Evolutionary conservation across 2,329 filamentous ascomycete genomes (phyloP).

Genomic region (Diaporthe eres): DNA sequence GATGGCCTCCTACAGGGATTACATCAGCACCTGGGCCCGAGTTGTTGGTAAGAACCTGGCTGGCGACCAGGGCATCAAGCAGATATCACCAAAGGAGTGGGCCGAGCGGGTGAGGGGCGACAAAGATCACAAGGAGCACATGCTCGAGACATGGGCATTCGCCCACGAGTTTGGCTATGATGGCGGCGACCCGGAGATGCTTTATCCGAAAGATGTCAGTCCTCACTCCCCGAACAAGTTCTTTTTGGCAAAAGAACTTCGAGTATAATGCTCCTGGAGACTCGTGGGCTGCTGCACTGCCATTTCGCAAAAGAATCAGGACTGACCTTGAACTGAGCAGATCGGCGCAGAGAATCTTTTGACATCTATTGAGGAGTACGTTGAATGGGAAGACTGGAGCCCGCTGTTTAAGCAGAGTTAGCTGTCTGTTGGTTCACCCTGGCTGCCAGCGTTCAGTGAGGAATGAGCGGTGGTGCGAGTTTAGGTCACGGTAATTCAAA

Average conservation of each 20-base stretch:
- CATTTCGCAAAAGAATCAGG: background rate
- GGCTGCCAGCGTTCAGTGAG: too few relatives aligned
- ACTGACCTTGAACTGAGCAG: background rate
- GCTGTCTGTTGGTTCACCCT: background rate
- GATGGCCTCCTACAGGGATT: background rate
- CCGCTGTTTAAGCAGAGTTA: background rate
- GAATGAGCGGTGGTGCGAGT: background rate
- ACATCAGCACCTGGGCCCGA: background rate
- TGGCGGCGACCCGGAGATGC: background rate
- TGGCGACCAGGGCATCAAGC: background rate
- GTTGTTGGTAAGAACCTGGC: background rate
- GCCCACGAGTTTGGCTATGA: background rate
- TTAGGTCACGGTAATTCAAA: background rate
- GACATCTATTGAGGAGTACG: slow-evolving; percentile 4
- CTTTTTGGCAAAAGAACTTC: too few relatives aligned
- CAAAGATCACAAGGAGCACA: background rate
- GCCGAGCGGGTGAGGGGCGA: background rate
- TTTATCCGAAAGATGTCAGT: slow-evolving; percentile 10
- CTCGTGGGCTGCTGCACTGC: too few relatives aligned
- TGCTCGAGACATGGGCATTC: background rate
- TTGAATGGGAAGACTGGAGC: background rate
- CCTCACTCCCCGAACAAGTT: background rate
- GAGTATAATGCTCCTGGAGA: too few relatives aligned
- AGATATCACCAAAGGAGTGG: background rate
- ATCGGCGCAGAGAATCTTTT: background rate